These are phyloP conservation scores for Hydnum rufescens DNA, from an alignment of 768 basidiomycete genomes.

Conservation along the genomic window DNA sequence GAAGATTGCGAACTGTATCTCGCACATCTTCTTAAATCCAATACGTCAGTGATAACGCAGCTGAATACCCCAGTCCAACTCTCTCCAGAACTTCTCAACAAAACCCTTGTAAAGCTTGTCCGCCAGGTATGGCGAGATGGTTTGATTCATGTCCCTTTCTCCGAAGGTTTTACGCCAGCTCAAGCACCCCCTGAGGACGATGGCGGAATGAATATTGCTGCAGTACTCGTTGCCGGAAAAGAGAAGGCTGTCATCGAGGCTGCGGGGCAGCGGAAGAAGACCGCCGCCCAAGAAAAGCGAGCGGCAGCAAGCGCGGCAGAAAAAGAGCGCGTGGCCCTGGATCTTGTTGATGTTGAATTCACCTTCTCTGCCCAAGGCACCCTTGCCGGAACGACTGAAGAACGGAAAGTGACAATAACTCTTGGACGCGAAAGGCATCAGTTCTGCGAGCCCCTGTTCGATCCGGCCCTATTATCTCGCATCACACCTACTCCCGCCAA, in stretches of 20 bases:
- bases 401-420: constrained; percentile 28
- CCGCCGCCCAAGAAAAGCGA: constrained; percentile 16
- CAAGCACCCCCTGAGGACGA: constrained; percentile 33
- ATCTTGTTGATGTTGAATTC: constrained; percentile 61
- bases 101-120: constrained; percentile 41
- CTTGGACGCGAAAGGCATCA: constrained; percentile 77
- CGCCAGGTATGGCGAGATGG: constrained; percentile 42
- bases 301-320: constrained; percentile 60
- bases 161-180: constrained; percentile 30
- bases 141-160: constrained; percentile 43
- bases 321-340: constrained; percentile 61
- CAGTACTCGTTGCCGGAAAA: constrained; percentile 76
- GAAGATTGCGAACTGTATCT: constrained; percentile 51
- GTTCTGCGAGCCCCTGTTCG: constrained; percentile 80
- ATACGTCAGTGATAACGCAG: constrained; percentile 39
- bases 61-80: constrained; percentile 33
- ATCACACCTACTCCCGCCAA: neutral
- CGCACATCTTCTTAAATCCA: constrained; percentile 44
- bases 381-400: constrained; percentile 26
- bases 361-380: neutral
- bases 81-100: constrained; percentile 27
- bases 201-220: constrained; percentile 78
- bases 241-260: constrained; percentile 78
- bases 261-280: constrained; percentile 55
- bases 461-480: constrained; percentile 33